A percentile compares a stretch with the other conserved stretches of the same genome.
phyloP scores from a whole-genome alignment of 2,329 filamentous ascomycete species.

The Trichoderma breve region DNA sequence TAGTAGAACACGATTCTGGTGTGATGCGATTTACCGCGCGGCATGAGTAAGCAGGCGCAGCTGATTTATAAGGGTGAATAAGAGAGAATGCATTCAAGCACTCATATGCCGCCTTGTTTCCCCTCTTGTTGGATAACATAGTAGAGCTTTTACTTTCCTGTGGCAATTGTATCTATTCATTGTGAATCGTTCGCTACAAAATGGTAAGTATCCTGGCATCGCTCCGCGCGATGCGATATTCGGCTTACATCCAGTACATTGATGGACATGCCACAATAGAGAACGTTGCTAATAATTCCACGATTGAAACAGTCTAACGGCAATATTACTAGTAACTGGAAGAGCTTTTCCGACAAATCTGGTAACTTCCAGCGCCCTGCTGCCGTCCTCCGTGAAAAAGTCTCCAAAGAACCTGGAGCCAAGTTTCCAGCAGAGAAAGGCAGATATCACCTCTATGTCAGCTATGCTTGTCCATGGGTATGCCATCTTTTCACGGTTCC shows the following conservation, averaged over 20 bases:
- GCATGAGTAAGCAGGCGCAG: conserved; percentile 1
- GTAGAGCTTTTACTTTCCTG: background rate
- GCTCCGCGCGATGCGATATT: background rate
- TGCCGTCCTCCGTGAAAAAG: conserved; percentile 75
- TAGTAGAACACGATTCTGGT: background rate
- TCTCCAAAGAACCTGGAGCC: conserved; percentile 67
- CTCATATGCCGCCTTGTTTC: background rate
- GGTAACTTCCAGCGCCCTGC: conserved; percentile 89
- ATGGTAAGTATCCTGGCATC: background rate
- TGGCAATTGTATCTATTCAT: background rate
- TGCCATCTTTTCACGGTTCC: conserved; percentile 13
- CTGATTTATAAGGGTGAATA: conserved; percentile 1
- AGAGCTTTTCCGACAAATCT: conserved; percentile 68
- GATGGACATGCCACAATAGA: background rate
- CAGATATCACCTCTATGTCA: conserved; percentile 90
- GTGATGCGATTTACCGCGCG: conserved; percentile 2
- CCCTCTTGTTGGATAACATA: background rate
- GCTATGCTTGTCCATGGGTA: conserved; percentile 87
- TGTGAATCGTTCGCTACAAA: background rate
- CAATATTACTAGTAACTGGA: conserved; percentile 78
- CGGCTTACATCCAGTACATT: background rate
- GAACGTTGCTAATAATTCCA: background rate
- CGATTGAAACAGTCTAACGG: background rate
- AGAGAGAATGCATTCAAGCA: background rate
- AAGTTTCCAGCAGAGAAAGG: conserved; percentile 80